Evolutionary conservation across 2,329 filamentous ascomycete species (phyloP), one percentile per base, ranked within the genome.

Genomic region (Clarireedia hainanense): DNA sequence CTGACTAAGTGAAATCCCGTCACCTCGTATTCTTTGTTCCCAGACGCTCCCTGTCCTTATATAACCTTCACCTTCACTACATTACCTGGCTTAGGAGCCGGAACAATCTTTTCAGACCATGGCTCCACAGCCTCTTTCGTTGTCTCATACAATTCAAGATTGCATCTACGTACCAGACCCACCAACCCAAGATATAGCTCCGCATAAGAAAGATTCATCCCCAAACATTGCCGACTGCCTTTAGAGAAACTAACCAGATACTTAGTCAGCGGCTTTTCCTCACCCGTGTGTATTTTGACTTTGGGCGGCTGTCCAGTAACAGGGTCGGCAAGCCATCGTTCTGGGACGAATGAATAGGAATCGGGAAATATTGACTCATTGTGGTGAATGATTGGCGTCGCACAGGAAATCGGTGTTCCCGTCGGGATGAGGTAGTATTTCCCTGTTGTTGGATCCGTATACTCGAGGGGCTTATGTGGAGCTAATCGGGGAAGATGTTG

Each of bases 201-300:
- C 10, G 57, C 47, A 52, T 55, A 57, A 2, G 39, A 55, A 14
- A 67, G 50, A 51, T 64, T 59, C 34, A 64, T 64, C 2, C 75
- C 75, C 5, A 77, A 63, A 55, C 75, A 77, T n/a, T 65, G 65
- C 7, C 74, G 63, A 5, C 67, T 67, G 0, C 74, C 75, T 52
- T 71, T 74, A 2, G 69, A 71, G 58, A 77, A 77, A 0, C 71
- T 55, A n/a, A 76, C 65, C 43, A 76, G 68, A 47, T 68, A 70
- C n/a, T 66, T 67, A 30, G 52, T 17, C 5, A 55, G 14, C 4
- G 17, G 36, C 17, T 50, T 50, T 36, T 55, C 47, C 40, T 42
- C 45, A 6, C 52, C 52, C 4, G 46, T 40, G 10, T 37, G 14
- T 3, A 9, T 36, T 26, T 36, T 55, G 24, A 54, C 23, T 34